Base-by-base conservation (phyloP, 169 alveolate species). In the Cryptosporidium tyzzeri region DNA sequence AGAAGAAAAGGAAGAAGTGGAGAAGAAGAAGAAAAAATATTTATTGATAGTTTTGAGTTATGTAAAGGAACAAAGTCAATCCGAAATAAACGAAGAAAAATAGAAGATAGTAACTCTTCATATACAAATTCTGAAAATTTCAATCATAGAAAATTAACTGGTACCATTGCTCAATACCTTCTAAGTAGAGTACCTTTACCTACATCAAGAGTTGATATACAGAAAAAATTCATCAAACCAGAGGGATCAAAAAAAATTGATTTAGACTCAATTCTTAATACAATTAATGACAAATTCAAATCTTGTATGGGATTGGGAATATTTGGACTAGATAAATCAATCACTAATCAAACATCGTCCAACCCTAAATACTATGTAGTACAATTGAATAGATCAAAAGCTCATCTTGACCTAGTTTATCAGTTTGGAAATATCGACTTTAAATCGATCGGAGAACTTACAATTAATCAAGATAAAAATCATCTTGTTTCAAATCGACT, bases 331-430 rank as follows among this genome's bases (percentile, higher is more conserved):
- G 67, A 80, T 41, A 80, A 23, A 62, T 39, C 48, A 31, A 1
- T 9, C 26, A 14, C 44, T 8, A n/a, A n/a, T 16, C 65, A 44
- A 18, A 44, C 39, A 21, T 29, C 80, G 4, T 35, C 58, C 5
- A 80, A 80, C 45, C 89, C 74, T 0, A 80, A 80, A 29, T 80
- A 80, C n/a, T 80, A 80, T 26, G 74, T 80, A 26, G 89, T 80
- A 4, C 89, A 80, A 29, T 35, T 80, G 37, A 44, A 65, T 48
- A 62, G 67, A 16, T 65, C 73, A n/a, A 80, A 48, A 16, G 48
- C 80, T 18, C 67, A 80, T 62, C 35, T 80, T 7, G 68, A 80
- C 6, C 55, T 70, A 6, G 55, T 80, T 12, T 80, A 65, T 50
- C 71, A 62, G 18, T 62, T 61, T n/a, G 69, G 75, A 26, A 31